Percentiles rank a stretch among this genome's conserved stretches.
phyloP scores from a whole-genome alignment of 495 filamentous ascomycete species.

The Stereocaulon alpinum region DNA sequence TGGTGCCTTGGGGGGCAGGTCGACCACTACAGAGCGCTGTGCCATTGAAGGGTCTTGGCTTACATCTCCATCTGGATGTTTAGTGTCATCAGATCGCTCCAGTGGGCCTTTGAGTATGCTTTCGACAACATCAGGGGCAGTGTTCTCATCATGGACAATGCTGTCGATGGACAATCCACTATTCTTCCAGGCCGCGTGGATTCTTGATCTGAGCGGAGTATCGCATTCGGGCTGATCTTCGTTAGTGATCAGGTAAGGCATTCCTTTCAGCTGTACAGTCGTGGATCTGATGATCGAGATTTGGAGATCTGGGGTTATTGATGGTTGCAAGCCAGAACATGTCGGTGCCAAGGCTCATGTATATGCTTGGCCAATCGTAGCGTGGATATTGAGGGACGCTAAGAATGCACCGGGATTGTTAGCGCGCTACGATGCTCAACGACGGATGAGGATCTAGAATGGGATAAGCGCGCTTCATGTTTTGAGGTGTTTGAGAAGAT shows the following conservation, averaged over 20 bases:
- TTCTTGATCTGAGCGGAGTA: not conserved
- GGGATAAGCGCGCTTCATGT: not conserved
- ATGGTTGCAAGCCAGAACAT: too few species aligned
- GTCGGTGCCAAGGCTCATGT: not conserved
- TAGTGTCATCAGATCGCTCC: not conserved
- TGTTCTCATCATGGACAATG: too few species aligned
- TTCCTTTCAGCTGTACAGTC: too few species aligned
- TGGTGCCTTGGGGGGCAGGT: conserved; percentile 4
- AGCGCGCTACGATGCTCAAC: too few species aligned
- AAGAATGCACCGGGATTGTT: too few species aligned
- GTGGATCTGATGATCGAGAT: too few species aligned
- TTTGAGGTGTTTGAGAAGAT: not conserved
- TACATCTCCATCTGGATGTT: not conserved
- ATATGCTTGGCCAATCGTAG: not conserved
- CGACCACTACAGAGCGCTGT: not conserved
- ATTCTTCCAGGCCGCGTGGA: not conserved
- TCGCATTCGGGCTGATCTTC: not conserved
- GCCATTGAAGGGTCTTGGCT: not conserved
- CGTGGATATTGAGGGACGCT: not conserved
- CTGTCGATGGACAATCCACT: too few species aligned
- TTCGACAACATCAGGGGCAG: not conserved
- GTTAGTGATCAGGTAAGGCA: not conserved
- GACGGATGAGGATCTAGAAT: too few species aligned
- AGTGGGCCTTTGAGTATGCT: not conserved
- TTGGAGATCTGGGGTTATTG: too few species aligned